phyloP scores from a whole-genome alignment of 768 basidiomycete genomes.

The Leucocoprinus birnbaumii region DNA sequence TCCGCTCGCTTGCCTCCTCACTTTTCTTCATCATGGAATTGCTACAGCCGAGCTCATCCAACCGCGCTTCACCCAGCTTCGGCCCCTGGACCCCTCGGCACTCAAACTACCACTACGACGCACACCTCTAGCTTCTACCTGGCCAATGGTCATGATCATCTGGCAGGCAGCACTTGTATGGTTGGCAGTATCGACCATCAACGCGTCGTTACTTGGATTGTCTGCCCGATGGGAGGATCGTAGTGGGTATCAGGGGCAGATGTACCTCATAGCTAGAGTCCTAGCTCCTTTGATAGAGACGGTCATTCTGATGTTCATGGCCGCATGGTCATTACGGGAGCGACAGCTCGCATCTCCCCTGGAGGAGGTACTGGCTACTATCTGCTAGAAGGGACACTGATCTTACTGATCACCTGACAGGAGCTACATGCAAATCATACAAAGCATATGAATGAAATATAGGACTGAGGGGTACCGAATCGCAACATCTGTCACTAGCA shows the following conservation, averaged over 20 bases:
- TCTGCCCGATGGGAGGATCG: background rate
- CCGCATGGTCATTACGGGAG: constrained; percentile 1
- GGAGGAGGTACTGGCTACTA: no score
- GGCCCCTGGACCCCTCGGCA: no score
- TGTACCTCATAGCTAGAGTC: background rate
- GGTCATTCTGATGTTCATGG: background rate
- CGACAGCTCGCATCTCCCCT: background rate
- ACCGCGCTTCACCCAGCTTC: background rate
- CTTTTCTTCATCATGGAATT: constrained; percentile 2
- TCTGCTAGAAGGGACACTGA: no score
- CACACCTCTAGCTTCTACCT: background rate
- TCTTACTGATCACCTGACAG: no score
- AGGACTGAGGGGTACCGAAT: no score
- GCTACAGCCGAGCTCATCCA: background rate
- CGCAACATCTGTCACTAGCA: no score
- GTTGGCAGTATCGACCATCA: constrained; percentile 4
- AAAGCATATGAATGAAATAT: no score
- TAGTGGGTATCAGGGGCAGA: background rate
- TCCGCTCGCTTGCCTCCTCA: background rate
- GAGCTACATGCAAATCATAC: no score
- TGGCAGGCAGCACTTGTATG: background rate
- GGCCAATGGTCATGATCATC: background rate
- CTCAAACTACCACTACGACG: no score
- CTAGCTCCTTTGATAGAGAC: background rate
- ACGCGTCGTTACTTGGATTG: background rate